phyloP scores from a whole-genome alignment of 2,329 filamentous ascomycete genomes.

The Colletotrichum caudatum region DNA sequence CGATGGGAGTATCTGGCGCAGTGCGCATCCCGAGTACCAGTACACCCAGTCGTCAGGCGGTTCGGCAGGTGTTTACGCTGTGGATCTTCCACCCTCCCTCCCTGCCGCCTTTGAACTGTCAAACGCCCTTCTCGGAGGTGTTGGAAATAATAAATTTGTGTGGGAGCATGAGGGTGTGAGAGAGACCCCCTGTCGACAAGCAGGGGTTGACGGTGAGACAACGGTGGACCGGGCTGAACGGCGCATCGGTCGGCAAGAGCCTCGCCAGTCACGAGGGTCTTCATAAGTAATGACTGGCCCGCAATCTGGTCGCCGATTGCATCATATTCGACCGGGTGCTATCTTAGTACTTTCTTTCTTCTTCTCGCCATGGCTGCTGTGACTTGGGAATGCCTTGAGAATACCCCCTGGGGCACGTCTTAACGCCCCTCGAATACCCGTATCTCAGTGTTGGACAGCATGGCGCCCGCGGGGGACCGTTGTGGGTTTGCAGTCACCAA shows the following conservation, averaged over 20 bases:
- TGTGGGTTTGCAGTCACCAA: conserved; percentile 2
- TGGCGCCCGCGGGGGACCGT: conserved; percentile 8
- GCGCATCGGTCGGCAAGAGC: conserved; percentile 44
- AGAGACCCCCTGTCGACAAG: conserved; percentile 42
- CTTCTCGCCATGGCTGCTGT: conserved; percentile 14
- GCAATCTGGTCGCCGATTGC: conserved; percentile 35
- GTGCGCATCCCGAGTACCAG: background rate
- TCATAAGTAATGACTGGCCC: conserved; percentile 40
- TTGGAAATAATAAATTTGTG: conserved; percentile 34
- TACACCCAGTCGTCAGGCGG: background rate
- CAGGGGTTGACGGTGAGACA: conserved; percentile 43
- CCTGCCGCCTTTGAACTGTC: conserved; percentile 1
- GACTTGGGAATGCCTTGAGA: conserved; percentile 12
- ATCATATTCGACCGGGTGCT: conserved; percentile 38
- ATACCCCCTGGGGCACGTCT: conserved; percentile 6
- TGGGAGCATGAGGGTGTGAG: conserved; percentile 44
- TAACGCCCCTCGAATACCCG: conserved; percentile 14
- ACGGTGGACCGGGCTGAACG: conserved; percentile 42
- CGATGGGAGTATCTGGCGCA: background rate
- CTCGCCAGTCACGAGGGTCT: conserved; percentile 39
- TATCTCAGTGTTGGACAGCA: conserved; percentile 9
- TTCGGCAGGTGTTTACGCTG: conserved; percentile 2
- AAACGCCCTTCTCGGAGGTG: conserved; percentile 10
- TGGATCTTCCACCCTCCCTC: background rate
- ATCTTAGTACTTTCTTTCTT: conserved; percentile 33